Evolutionary conservation across 768 basidiomycete species (phyloP).

Genomic region (Tulasnella sp.): DNA sequence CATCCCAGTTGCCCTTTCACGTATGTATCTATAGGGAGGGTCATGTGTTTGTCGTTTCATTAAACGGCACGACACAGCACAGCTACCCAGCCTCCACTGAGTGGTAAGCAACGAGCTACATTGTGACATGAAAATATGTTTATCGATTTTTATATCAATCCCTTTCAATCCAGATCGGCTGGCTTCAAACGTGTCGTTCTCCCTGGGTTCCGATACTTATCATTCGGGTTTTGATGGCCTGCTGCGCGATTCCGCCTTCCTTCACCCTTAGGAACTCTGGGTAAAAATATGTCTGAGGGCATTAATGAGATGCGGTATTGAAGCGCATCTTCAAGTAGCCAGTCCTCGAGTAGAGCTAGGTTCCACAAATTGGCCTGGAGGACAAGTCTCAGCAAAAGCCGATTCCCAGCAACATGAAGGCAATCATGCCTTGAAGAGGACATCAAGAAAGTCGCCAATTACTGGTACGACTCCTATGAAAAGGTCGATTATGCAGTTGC

Average conservation of each 20-base stretch:
- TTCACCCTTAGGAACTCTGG: constrained; percentile 13
- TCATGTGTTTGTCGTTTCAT: too few relatives aligned
- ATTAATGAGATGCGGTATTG: constrained; percentile 33
- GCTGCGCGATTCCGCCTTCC: constrained; percentile 11
- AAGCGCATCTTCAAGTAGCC: constrained; percentile 35
- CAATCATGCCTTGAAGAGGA: constrained; percentile 33
- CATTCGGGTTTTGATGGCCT: constrained; percentile 10
- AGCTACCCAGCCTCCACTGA: background rate
- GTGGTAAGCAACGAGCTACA: background rate
- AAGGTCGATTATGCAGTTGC: constrained; percentile 33
- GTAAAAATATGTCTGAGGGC: constrained; percentile 34
- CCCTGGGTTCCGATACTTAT: constrained; percentile 24
- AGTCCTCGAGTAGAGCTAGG: constrained; percentile 36
- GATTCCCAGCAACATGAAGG: background rate
- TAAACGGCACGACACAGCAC: too few relatives aligned
- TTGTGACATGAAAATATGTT: too few relatives aligned
- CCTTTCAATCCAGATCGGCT: constrained; percentile 23
- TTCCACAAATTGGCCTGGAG: constrained; percentile 36
- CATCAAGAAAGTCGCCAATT: constrained; percentile 36
- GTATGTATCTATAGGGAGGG: too few relatives aligned
- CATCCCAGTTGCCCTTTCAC: too few relatives aligned
- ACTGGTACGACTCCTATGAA: constrained; percentile 36
- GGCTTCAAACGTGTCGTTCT: constrained; percentile 23
- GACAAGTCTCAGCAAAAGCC: background rate
- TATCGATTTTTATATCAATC: too few relatives aligned